These are phyloP conservation scores for Raffaelea arxii DNA, from an alignment of 2,329 filamentous ascomycete species.

Conservation along the genomic window DNA sequence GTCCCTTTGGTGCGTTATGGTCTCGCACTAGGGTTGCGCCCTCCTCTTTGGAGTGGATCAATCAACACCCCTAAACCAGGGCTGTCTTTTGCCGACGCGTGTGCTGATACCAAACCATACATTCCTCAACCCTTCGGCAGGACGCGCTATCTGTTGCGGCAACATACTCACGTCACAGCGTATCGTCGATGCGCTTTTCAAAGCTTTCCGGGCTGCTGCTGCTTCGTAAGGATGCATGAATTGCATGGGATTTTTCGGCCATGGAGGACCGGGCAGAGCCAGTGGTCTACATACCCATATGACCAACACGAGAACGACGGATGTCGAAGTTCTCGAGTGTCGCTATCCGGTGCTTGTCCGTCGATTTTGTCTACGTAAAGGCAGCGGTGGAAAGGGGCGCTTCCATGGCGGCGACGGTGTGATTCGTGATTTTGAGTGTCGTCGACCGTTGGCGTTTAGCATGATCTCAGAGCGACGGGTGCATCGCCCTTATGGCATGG, in stretches of 20 bases:
- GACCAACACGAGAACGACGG: constrained; percentile 79
- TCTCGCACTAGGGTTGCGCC: too few species aligned
- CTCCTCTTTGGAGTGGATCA: too few species aligned
- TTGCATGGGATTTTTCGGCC: constrained; percentile 76
- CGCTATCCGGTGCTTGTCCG: constrained; percentile 65
- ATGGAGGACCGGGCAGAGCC: constrained; percentile 53
- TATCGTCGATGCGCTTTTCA: constrained; percentile 74
- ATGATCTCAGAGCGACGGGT: constrained; percentile 72
- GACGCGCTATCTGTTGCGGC: constrained; percentile 72
- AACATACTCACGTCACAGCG: constrained; percentile 74
- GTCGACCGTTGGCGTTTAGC: constrained; percentile 65
- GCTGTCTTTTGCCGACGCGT: constrained; percentile 67
- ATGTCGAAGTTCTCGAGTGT: constrained; percentile 69
- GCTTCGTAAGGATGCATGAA: constrained; percentile 75
- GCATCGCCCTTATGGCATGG: constrained; percentile 25
- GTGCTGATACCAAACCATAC: constrained; percentile 63
- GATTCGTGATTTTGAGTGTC: constrained; percentile 71
- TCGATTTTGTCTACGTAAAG: constrained; percentile 55
- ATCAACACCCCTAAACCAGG: constrained; percentile 86
- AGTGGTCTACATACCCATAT: constrained; percentile 74
- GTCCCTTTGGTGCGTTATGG: too few species aligned
- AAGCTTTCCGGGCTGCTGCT: constrained; percentile 69
- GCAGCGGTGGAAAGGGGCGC: constrained; percentile 54
- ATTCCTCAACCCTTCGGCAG: constrained; percentile 65
- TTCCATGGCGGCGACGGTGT: constrained; percentile 66